Conservation (phyloP, 2,329 filamentous ascomycete genomes). For the Alternaria consortialis region DNA sequence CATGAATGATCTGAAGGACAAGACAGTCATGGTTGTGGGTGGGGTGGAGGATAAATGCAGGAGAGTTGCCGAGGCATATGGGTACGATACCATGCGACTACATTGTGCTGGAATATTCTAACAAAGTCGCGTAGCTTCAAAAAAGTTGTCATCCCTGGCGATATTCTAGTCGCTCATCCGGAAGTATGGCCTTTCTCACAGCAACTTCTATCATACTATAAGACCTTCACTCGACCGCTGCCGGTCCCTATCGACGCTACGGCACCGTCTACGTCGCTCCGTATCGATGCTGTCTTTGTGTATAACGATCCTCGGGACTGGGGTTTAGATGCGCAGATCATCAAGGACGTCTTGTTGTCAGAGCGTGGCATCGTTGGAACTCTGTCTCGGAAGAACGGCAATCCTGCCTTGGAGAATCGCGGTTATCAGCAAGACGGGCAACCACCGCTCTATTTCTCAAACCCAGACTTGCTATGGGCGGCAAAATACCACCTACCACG, state of each 20-base stretch:
- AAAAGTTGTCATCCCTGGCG: conserved; percentile 83
- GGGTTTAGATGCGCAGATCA: conserved; percentile 87
- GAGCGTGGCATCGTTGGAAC: conserved; percentile 82
- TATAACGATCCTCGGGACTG: conserved; percentile 98
- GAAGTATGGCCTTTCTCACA: conserved; percentile 85
- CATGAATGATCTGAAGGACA: conserved; percentile 64
- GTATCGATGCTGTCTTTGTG: conserved; percentile 89
- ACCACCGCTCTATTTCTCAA: conserved; percentile 85
- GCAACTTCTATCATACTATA: conserved; percentile 70
- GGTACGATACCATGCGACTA: conserved; percentile 20
- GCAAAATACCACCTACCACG: conserved; percentile 84
- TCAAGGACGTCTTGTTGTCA: conserved; percentile 84
- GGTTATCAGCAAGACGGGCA: conserved; percentile 87
- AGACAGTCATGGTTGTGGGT: conserved; percentile 60
- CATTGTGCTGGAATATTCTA: neutral
- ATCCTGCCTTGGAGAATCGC: conserved; percentile 68
- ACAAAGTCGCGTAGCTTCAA: conserved; percentile 51
- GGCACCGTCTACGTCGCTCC: conserved; percentile 64
- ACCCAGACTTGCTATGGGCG: conserved; percentile 90
- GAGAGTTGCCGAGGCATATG: conserved; percentile 71
- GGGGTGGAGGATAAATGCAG: conserved; percentile 67
- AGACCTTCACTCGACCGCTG: conserved; percentile 64
- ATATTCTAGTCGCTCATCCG: conserved; percentile 78
- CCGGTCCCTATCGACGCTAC: conserved; percentile 60
- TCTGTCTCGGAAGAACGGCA: conserved; percentile 75